Percentiles rank a stretch among this genome's conserved stretches.
Conservation (phyloP, 164 flowering plant species). For the Chimonanthus praecox region DNA sequence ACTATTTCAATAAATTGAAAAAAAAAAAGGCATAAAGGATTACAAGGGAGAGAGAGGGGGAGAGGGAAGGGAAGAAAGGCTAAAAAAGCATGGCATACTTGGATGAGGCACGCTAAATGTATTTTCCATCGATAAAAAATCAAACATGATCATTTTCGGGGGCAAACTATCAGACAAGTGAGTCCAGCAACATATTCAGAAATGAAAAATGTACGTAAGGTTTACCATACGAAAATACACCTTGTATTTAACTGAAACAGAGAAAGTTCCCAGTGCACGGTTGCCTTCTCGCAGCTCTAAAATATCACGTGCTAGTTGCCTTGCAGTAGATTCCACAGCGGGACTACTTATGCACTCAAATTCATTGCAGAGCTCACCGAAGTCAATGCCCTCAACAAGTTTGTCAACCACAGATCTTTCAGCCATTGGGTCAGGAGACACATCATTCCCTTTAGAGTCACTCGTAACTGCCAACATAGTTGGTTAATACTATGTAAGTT, state of each 20-base stretch:
- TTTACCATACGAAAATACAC: conserved; percentile 23
- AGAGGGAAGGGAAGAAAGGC: too few relatives aligned
- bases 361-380: conserved; percentile 93
- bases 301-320: conserved; percentile 85
- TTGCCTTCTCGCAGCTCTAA: conserved; percentile 76
- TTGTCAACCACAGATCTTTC: conserved; percentile 66
- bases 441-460: conserved; percentile 16
- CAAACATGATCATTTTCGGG: too few relatives aligned
- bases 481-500: not conserved
- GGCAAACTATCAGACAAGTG: too few relatives aligned
- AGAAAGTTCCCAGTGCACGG: conserved; percentile 71
- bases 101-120: too few relatives aligned
- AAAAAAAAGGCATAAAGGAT: too few relatives aligned
- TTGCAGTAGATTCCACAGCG: conserved; percentile 75
- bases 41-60: too few relatives aligned
- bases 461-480: conserved; percentile 10
- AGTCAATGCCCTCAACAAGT: conserved; percentile 81
- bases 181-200: too few relatives aligned
- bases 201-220: not conserved
- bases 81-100: too few relatives aligned
- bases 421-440: conserved; percentile 13
- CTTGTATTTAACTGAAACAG: conserved; percentile 80
- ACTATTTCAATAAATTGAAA: too few relatives aligned
- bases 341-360: conserved; percentile 97
- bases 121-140: too few relatives aligned